Base-by-base conservation (phyloP, 129 eudicot species). In the Ambrosia trifida region DNA sequence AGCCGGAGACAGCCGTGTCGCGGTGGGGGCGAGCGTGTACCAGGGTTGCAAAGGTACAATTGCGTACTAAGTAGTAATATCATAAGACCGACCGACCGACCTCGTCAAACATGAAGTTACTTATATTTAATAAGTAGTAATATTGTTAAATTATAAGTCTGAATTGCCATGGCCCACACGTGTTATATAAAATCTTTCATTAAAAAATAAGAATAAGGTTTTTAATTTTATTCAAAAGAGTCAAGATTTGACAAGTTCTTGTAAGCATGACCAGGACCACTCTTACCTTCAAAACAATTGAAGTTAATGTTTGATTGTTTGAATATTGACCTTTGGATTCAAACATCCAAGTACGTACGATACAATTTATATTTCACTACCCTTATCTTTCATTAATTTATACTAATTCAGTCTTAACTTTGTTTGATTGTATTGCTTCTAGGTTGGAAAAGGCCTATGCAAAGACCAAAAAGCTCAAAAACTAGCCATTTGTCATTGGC, bases 381-480 rank as follows among this genome's bases (percentile, higher is more conserved):
- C 73, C 45, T 70, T 45, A 8, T 20, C 38, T 66, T 61, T 51
- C 8, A 61, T 6, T 68, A 63, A 67, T 61, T 68, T 69, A 67
- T 61, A 17, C 16, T 49, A n/a, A 11, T 77, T 69, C 3, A 28
- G 57, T 50, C 38, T 43, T 49, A 44, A 72, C 43, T 33, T 54
- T 56, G 40, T 11, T 31, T 1, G 2, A 19, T 3, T 53, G 64
- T 46, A 14, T 64, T 28, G 20, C 43, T 56, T 75, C 31, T 77
- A 92, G 98, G 92, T 93, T 2, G 98, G 92, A 16, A 89, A 93
- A 54, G 98, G 98, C n/a, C 69, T 85, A 41, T 93, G 78, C 6
- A 77, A 89, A 84, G 83, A 89, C 66, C 81, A 83, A 13, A 93
- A 89, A 63, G 96, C 98, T 17, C 90, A 82, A 68, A 87, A 87